Base-by-base conservation (phyloP, 345 rosid genomes). In the Rhodomyrtus tomentosa region DNA sequence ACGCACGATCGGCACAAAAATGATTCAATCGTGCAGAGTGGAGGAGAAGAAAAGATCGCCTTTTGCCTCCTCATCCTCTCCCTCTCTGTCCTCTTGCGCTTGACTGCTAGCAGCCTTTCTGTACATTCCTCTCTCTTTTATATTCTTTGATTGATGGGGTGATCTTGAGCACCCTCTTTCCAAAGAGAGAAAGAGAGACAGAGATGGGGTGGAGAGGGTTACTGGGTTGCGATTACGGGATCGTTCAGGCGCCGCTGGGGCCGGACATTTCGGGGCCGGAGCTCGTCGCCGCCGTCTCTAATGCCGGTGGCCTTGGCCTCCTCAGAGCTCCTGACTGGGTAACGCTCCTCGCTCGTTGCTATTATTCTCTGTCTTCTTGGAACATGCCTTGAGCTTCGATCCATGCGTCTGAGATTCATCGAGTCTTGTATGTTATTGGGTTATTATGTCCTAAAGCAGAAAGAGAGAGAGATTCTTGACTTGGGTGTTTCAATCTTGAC, bases 281-380 rank as follows among this genome's bases (percentile, higher is more conserved):
- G 89, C 98, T 96, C 80, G 99, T 93, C 12, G 98, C 99, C 38
- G 99, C 98, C 50, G 99, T 96, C 62, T 94, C 99, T 80, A 92
- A 94, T 56, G 93, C 97, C 56, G 99, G 99, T 82, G 97, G 93
- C 22, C 91, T 96, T 54, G 99, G 98, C 52, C 83, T 96, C 54
- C 97, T 96, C 81, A 89, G 99, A 91, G 91, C 91, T 87, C 99
- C 98, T 20, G 99, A 96, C 85, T 91, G 94, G 99, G 99, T 96
- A 85, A 54, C 56, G 32, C 8, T 50, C 51, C 42, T 9, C 45
- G 22, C 73, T 86, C 45, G 5, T 10, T 29, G 10, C 22, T 81
- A 0, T 55, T 4, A 18, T 20, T 52, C 36, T 55, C 11, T 53
- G 49, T 54, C 22, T 38, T 2, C 22, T 82, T 3, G 27, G 83